phyloP scores from a whole-genome alignment of 345 rosid species.

The Populus tremula region DNA sequence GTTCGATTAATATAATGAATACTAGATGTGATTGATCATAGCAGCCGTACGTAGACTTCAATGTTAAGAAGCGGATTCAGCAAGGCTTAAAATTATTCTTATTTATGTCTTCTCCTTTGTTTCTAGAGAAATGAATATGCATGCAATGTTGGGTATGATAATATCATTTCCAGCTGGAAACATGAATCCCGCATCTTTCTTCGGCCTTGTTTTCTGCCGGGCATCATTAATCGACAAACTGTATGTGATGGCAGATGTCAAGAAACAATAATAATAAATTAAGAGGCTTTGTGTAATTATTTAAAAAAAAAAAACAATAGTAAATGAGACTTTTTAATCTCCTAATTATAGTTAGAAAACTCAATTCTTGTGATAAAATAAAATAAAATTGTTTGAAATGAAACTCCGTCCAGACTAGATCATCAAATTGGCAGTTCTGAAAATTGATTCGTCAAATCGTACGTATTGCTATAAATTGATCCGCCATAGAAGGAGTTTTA shows the following conservation, averaged over 20 bases:
- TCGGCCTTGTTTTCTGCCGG: background rate
- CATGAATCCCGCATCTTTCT: background rate
- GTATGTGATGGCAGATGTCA: background rate
- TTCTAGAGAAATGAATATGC: background rate
- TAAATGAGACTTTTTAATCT: no score
- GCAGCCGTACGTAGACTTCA: background rate
- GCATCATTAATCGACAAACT: background rate
- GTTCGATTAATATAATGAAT: background rate
- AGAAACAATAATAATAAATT: no score
- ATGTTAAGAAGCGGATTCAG: background rate
- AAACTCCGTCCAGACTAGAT: no score
- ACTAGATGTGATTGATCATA: background rate
- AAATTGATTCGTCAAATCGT: no score
- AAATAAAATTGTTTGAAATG: no score
- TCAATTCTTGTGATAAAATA: no score
- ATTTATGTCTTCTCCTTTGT: background rate
- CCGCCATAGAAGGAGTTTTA: no score
- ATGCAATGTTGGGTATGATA: no score
- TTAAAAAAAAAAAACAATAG: background rate
- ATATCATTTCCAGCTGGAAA: background rate
- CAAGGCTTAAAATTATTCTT: background rate
- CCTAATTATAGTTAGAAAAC: no score
- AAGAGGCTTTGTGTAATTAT: background rate
- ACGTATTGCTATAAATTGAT: no score
- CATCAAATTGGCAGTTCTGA: no score